Base-by-base conservation (phyloP, 495 filamentous ascomycete genomes). In the Tuber magnatum region DNA sequence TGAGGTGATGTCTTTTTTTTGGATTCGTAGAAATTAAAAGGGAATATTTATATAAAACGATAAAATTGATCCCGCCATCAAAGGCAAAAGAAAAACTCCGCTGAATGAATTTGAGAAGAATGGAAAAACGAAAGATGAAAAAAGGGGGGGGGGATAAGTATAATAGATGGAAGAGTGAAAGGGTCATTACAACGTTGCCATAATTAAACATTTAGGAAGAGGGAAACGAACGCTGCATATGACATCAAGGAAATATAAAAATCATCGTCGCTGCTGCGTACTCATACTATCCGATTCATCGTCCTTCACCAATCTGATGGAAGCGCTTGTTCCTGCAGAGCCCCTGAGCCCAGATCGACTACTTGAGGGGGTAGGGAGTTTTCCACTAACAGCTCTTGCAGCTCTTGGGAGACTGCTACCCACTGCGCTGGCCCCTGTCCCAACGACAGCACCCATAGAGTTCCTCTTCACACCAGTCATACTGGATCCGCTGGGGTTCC, bases 281-380 rank as follows among this genome's bases (percentile, higher is more conserved):
- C 77, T 73, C 40, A 44, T 75, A 70, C 73, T 80, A 20, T 65
- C 56, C 38, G 73, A 77, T 22, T 80, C 77, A 61, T 80, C 78
- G 68, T 80, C 78, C 68, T 71, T 80, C 78, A 80, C 78, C 41
- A 80, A 40, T 69, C 78, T 76, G 70, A 80, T 80, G 43, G 73
- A 76, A 46, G 78, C 72, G n/a, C 77, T 68, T 69, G 78, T 80
- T 43, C 78, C 78, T 41, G 78, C 77, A 71, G 73, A 72, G 69
- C 78, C 78, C 44, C 77, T 80, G 40, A 80, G 41, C n/a, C 78
- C 78, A 39, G 78, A 69, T 51, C 73, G 73, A 65, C 77, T 80
- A 22, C 70, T 72, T 24, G 78, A 80, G 7, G 78, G 79, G 16
- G 77, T 80, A 41, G 72, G 70, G 48, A 80, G 71, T 68, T 80